Evolutionary conservation across 768 basidiomycete species (phyloP).

Genomic region (Suillus brevipes): DNA sequence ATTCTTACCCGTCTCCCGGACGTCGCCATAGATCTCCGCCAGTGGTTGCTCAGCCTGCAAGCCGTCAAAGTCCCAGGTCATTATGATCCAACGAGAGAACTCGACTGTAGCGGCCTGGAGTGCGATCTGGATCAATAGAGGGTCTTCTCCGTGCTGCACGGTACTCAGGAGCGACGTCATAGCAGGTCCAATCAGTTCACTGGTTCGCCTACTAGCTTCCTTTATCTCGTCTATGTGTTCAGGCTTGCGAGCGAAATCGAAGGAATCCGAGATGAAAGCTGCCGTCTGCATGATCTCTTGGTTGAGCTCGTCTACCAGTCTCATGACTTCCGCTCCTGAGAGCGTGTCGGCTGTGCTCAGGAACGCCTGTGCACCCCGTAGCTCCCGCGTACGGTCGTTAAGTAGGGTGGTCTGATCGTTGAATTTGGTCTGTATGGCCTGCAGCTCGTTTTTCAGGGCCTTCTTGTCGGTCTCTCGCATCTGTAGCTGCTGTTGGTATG

Average conservation of each 20-base stretch:
- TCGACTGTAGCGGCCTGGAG: constrained; percentile 34
- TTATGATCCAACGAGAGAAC: constrained; percentile 35
- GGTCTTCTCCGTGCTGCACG: constrained; percentile 29
- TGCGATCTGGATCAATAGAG: constrained; percentile 42
- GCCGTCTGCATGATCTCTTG: constrained; percentile 48
- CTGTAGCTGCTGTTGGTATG: constrained; percentile 24
- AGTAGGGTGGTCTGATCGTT: constrained; percentile 32
- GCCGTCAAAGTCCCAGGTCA: constrained; percentile 35
- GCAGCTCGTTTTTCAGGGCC: constrained; percentile 29
- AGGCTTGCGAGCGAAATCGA: constrained; percentile 29
- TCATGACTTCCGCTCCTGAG: constrained; percentile 46
- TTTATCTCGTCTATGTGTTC: constrained; percentile 25
- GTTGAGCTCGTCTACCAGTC: constrained; percentile 42
- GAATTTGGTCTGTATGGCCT: constrained; percentile 24
- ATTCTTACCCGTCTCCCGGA: constrained; percentile 44
- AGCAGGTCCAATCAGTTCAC: constrained; percentile 33
- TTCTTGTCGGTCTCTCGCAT: constrained; percentile 25
- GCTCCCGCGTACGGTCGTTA: constrained; percentile 37
- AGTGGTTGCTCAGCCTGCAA: constrained; percentile 30
- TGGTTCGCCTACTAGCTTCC: constrained; percentile 28
- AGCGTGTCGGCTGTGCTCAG: constrained; percentile 44
- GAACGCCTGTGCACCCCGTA: constrained; percentile 44
- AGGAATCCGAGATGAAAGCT: constrained; percentile 45
- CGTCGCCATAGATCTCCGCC: constrained; percentile 37
- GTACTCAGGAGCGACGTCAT: constrained; percentile 26